These are phyloP conservation scores for Schoenoplectus triqueter DNA, from an alignment of 202 grass and related monocot genomes.

Conservation along the genomic window DNA sequence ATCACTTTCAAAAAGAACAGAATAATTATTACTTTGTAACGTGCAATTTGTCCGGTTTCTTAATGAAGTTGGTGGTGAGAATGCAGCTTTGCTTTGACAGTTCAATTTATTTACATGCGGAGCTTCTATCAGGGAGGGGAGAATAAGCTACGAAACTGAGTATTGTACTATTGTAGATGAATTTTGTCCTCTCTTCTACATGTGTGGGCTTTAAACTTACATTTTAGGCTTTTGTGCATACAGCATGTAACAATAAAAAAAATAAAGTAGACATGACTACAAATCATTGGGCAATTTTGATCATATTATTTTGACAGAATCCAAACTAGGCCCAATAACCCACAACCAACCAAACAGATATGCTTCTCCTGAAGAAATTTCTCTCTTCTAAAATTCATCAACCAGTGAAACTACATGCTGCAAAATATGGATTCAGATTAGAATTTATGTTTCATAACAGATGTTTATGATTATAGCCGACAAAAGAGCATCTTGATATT, in stretches of 20 bases:
- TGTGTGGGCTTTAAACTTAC: no score
- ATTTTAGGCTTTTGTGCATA: no score
- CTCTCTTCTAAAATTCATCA: not conserved
- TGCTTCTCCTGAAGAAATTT: not conserved
- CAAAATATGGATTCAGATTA: not conserved
- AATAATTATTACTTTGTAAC: not conserved
- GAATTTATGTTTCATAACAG: not conserved
- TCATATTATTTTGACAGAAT: not conserved
- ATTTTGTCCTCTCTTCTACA: no score
- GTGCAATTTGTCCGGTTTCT: not conserved
- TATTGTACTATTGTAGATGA: no score
- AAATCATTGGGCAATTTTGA: not conserved
- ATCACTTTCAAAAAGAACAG: no score
- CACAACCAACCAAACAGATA: not conserved
- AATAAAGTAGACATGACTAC: no score
- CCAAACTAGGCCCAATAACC: not conserved
- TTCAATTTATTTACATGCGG: not conserved
- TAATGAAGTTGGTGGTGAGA: not conserved
- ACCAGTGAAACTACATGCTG: not conserved
- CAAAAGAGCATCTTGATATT: not conserved
- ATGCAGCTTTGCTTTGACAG: not conserved
- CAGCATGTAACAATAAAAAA: no score
- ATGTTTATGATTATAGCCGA: not conserved
- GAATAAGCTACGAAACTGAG: no score
- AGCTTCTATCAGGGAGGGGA: not conserved